Percentiles rank a stretch among this genome's conserved stretches.
Conservation (phyloP, 257 asterid genomes). For the Schizonepeta tenuifolia region DNA sequence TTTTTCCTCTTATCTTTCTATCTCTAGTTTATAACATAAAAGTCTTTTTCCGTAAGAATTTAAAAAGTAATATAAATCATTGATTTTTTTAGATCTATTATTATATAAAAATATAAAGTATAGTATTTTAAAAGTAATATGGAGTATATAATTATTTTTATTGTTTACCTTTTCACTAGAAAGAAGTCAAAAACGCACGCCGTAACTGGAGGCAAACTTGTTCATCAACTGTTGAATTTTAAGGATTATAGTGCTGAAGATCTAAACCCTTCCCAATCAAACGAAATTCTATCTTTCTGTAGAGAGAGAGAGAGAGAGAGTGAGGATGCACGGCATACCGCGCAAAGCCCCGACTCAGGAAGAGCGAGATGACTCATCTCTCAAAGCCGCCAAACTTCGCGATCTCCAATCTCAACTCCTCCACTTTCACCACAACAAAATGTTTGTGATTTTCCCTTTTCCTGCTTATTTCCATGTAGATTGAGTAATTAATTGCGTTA, state of each 20-base stretch:
- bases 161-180: neutral
- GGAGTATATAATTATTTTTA: no score
- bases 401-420: slow-evolving; percentile 81
- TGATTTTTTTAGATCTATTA: no score
- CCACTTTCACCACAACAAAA: slow-evolving; percentile 70
- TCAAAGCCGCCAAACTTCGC: slow-evolving; percentile 72
- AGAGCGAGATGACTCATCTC: slow-evolving; percentile 60
- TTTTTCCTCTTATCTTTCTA: no score
- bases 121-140: no score
- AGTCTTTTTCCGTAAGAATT: no score
- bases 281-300: neutral
- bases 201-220: neutral
- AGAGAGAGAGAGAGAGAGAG: neutral
- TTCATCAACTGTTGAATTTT: neutral
- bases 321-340: slow-evolving; percentile 82
- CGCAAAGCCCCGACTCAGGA: slow-evolving; percentile 64
- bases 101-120: no score
- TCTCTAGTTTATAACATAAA: no score
- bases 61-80: no score
- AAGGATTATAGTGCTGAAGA: neutral
- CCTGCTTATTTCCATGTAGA: slow-evolving; percentile 3
- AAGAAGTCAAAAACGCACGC: neutral
- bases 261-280: slow-evolving; percentile 22
- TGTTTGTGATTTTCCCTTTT: slow-evolving; percentile 36
- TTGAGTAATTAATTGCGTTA: neutral